Evolutionary conservation across 306 rosid genomes (phyloP).

Genomic region (Sphenostylis stenocarpa): DNA sequence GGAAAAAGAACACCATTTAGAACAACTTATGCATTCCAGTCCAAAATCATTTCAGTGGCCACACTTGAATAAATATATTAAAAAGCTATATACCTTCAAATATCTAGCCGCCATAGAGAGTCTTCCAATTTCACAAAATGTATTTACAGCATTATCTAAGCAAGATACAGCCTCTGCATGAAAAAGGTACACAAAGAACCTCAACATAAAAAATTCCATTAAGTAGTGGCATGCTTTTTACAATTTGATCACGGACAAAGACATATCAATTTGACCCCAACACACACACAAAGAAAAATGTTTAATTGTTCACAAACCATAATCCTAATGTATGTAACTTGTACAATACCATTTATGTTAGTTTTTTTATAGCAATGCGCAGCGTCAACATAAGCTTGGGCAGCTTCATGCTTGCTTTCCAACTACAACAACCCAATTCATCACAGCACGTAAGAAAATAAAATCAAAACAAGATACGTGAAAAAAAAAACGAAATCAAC

Average conservation of each 20-base stretch:
- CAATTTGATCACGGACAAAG: background rate
- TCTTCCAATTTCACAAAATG: conserved; percentile 94
- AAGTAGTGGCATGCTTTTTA: background rate
- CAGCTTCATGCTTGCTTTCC: conserved; percentile 97
- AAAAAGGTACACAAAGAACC: background rate
- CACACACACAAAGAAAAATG: background rate
- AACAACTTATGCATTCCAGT: background rate
- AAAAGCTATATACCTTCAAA: conserved; percentile 59
- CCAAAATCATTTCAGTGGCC: background rate
- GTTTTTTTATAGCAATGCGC: conserved; percentile 89
- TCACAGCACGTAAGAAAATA: background rate
- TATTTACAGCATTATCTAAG: conserved; percentile 76
- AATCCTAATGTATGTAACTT: background rate
- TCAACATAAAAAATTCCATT: background rate
- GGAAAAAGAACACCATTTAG: background rate
- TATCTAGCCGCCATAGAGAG: conserved; percentile 97
- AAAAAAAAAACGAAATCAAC: background rate
- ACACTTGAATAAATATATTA: background rate
- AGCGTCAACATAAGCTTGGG: conserved; percentile 87
- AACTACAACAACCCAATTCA: conserved; percentile 39
- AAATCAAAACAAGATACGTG: background rate
- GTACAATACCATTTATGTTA: conserved; percentile 55
- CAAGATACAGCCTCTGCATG: conserved; percentile 76
- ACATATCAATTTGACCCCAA: background rate
- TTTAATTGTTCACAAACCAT: background rate